Evolutionary conservation across 495 filamentous ascomycete species (phyloP).

Genomic region (Jackrogersella multiformis): DNA sequence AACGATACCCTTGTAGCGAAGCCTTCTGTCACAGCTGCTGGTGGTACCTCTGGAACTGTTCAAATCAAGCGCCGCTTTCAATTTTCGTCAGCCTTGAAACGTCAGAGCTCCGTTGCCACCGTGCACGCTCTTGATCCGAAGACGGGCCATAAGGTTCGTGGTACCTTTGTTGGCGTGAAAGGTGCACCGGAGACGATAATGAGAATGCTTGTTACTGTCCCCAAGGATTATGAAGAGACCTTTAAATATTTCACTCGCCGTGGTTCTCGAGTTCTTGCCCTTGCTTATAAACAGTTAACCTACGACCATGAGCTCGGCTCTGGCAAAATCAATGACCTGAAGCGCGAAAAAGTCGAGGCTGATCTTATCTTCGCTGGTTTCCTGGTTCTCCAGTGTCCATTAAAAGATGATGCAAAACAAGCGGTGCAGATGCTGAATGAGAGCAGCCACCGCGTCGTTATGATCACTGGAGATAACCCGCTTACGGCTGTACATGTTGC

Average conservation of each 20-base stretch:
- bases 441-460: constrained; percentile 96
- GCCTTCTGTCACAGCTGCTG: constrained; percentile 52
- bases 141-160: constrained; percentile 74
- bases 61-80: constrained; percentile 97
- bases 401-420: constrained; percentile 96
- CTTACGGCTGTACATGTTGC: constrained; percentile 97
- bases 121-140: constrained; percentile 72
- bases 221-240: constrained; percentile 94
- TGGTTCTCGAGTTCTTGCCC: constrained; percentile 89
- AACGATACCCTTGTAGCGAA: constrained; percentile 82
- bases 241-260: constrained; percentile 98
- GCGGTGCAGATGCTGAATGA: constrained; percentile 97
- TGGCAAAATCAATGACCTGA: constrained; percentile 87
- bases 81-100: constrained; percentile 95
- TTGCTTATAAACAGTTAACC: constrained; percentile 92
- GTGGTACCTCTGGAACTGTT: constrained; percentile 65
- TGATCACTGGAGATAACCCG: constrained; percentile 99
- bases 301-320: constrained; percentile 81
- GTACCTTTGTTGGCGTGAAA: constrained; percentile 94
- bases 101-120: constrained; percentile 92
- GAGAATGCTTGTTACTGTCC: constrained; percentile 85
- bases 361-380: constrained; percentile 92
- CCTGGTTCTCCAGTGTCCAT: constrained; percentile 90
- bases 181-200: constrained; percentile 96
- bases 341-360: constrained; percentile 89